A percentile compares a stretch with the other conserved stretches of the same genome.
phyloP scores from a whole-genome alignment of 441 rosid genomes.

The Erysimum pusillum region DNA sequence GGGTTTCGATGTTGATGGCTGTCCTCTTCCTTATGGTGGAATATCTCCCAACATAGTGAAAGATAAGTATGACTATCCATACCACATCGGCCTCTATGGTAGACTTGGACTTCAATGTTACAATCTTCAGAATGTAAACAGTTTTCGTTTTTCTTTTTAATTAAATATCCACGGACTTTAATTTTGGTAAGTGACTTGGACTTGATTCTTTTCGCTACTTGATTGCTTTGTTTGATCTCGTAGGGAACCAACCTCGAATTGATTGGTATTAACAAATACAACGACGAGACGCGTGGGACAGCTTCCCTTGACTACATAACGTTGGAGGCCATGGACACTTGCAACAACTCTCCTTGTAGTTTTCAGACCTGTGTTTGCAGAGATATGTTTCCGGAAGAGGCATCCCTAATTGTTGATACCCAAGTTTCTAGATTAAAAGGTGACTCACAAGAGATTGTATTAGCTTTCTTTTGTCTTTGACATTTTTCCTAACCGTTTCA shows the following conservation, averaged over 20 bases:
- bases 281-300: background rate
- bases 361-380: background rate
- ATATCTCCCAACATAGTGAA: background rate
- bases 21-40: background rate
- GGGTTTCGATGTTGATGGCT: conserved; percentile 12
- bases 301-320: background rate
- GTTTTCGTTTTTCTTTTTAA: no score
- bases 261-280: background rate
- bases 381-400: background rate
- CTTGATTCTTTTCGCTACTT: background rate
- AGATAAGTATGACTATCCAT: conserved; percentile 10
- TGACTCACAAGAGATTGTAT: background rate
- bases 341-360: background rate
- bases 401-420: background rate
- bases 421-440: conserved; percentile 3
- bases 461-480: no score
- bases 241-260: conserved; percentile 5
- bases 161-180: no score
- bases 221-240: background rate
- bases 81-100: background rate
- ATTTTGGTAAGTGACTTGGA: background rate
- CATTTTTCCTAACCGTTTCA: no score
- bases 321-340: background rate
- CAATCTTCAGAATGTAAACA: background rate
- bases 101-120: conserved; percentile 23